Evolutionary conservation across 2,329 filamentous ascomycete species (phyloP), one percentile per base, ranked within the genome.

Genomic region (Raffaelea albimanens): DNA sequence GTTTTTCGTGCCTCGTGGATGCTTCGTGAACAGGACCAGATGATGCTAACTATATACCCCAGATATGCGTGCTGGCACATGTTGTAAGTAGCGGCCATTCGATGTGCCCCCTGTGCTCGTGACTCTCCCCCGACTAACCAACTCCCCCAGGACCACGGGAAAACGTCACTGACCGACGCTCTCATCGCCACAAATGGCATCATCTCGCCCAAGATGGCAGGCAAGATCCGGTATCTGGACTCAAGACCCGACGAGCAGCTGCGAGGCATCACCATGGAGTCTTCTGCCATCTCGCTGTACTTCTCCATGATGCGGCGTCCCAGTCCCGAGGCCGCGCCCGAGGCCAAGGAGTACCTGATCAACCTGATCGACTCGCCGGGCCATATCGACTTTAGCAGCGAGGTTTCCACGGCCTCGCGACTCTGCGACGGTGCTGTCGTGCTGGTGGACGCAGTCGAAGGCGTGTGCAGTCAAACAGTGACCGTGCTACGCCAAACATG

Each of bases 231-330:
- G 56, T 98, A 97, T 61, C 81, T 98, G 50, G 93, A 98, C 68
- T 97, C 93, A 20, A 77, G 93, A 40, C 91, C 91, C 2, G 93
- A 98, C 66, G 93, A 98, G 65, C 93, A 98, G 67, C 78, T 87
- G 16, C 84, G 93, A 55, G 93, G 93, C 48, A 98, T 98, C 61
- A 98, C 93, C n/a, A 98, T 98, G 93, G 93, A 98, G 65, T 97
- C 93, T 0, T 97, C 91, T 5, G 93, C 93, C 52, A 98, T 98
- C 54, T 97, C 93, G 1, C 73, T 98, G 31, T 94, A 86, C 67
- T 98, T 98, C 64, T 94, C 90, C 33, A 87, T 97, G 76, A 71
- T 95, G 46, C 78, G 90, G 56, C 80, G 87, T 56, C 71, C 79
- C 34, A 72, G 78, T 2, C 82, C 84, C 2, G 82, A 88, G 16